Evolutionary conservation across 352 stramenopile species (phyloP), one percentile per base, ranked within the genome.

Genomic region (Elongisporangium senticosum): DNA sequence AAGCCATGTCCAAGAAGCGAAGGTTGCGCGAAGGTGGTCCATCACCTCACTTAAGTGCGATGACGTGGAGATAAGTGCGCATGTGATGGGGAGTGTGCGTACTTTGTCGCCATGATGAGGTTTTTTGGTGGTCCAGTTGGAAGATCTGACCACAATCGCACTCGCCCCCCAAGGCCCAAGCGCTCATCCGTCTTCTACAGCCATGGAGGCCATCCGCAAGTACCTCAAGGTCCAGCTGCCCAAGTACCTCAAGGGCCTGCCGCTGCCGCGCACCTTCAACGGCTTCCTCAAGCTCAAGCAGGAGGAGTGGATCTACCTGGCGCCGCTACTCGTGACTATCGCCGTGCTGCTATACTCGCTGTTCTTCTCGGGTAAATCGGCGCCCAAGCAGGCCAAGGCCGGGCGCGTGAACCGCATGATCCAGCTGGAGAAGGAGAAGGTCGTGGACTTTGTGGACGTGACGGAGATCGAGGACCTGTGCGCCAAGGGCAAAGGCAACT

Each of bases 281-380:
- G 85, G 85, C 55, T 89, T 94, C 57, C 63, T 86, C 26, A 94
- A 92, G 77, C 81, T 93, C 56, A 94, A 87, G 70, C 79, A 90
- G 53, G 79, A 86, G 13, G 85, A 94, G 54, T 94, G 80, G 85
- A 56, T 92, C 67, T 91, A 90, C 68, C 70, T 94, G 55, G 81
- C 81, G 58, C 85, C 85, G n/a, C 65, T 94, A 49, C 69, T 94
- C 47, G 72, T 94, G 52, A 89, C 83, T 8, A 83, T 94, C 55
- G 72, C 71, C 23, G 69, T 89, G 58, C 63, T 94, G 59, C 75
- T 89, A 11, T 73, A 87, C 57, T 83, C 80, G 60, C 67, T 94
- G 21, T 89, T 92, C 56, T 61, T 72, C 21, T 52, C 56, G 10
- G 76, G 78, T 22, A 90, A 88, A 62, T 64, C 54, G 51, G 77